Percentiles rank a stretch among this genome's conserved stretches.
These are phyloP conservation scores for Linderina pennispora DNA, from an alignment of 192 early-diverging fungal genomes.

Conservation along the genomic window DNA sequence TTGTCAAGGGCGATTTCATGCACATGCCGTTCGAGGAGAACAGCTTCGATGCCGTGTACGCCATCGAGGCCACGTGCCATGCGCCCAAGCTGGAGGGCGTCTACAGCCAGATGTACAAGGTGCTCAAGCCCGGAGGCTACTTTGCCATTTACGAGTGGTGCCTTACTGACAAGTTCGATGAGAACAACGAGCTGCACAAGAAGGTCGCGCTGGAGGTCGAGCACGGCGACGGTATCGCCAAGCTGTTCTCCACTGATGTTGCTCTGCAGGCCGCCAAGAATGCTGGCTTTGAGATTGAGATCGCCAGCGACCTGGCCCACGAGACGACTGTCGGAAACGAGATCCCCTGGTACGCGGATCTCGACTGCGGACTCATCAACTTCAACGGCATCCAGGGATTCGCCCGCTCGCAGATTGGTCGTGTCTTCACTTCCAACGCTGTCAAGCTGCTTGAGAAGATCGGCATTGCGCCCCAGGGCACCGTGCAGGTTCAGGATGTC, in stretches of 20 bases:
- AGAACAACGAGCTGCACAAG: constrained; percentile 62
- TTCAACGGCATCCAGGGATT: constrained; percentile 42
- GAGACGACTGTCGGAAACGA: constrained; percentile 53
- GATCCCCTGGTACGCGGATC: constrained; percentile 78
- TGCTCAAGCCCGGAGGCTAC: constrained; percentile 85
- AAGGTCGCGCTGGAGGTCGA: constrained; percentile 79
- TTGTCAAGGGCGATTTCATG: constrained; percentile 85
- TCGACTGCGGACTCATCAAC: constrained; percentile 48
- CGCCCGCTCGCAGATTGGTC: constrained; percentile 54
- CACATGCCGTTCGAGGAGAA: constrained; percentile 79
- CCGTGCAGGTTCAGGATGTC: constrained; percentile 74
- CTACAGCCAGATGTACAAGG: constrained; percentile 85
- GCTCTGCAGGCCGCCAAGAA: constrained; percentile 74
- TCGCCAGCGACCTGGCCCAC: constrained; percentile 58
- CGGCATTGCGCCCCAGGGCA: constrained; percentile 80
- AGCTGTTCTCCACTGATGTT: constrained; percentile 69
- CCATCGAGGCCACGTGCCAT: constrained; percentile 96
- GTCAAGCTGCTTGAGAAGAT: constrained; percentile 73
- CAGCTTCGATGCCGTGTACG: constrained; percentile 84
- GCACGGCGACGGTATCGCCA: constrained; percentile 86
- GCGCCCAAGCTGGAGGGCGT: constrained; percentile 77
- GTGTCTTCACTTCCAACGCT: constrained; percentile 69
- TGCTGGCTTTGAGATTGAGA: constrained; percentile 82
- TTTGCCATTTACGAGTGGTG: constrained; percentile 97
- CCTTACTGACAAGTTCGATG: constrained; percentile 84